Conservation (phyloP, 2,329 filamentous ascomycete species). For the Talaromyces sp. region DNA sequence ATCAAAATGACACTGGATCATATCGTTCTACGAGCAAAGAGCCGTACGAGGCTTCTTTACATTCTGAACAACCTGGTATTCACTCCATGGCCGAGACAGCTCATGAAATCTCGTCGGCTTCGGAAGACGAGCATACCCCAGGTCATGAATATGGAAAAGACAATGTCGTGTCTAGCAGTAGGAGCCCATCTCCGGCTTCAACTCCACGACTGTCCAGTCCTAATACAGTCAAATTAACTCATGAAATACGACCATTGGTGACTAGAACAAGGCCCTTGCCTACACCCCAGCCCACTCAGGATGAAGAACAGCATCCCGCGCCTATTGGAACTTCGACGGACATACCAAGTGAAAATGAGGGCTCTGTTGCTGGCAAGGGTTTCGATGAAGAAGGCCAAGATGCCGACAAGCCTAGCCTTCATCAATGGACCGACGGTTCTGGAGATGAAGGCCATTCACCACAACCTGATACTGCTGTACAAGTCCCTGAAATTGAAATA, state of each 20-base stretch:
- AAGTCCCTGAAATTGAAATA: not conserved
- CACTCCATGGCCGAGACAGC: not conserved
- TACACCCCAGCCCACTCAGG: constrained; percentile 9
- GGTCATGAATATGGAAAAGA: not conserved
- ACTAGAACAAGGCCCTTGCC: constrained; percentile 6
- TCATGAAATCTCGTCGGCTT: not conserved
- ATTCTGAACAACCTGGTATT: not conserved
- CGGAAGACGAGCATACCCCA: not conserved
- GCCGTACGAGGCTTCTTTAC: not conserved
- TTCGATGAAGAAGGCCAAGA: not conserved
- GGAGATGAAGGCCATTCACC: not conserved
- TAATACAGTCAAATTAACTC: not conserved
- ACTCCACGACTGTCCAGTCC: not conserved
- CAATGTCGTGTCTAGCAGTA: not conserved
- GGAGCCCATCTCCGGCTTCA: not conserved
- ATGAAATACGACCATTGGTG: not conserved
- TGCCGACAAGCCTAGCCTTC: not conserved
- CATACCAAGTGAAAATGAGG: not conserved
- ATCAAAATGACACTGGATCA: not conserved
- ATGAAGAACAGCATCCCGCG: not conserved
- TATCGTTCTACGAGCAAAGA: not conserved
- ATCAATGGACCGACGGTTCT: constrained; percentile 9
- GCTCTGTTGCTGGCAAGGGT: not conserved
- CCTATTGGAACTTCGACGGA: not conserved
- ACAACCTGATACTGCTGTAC: not conserved